Evolutionary conservation across 129 eudicot species (phyloP).

Genomic region (Flaveria bidentis): DNA sequence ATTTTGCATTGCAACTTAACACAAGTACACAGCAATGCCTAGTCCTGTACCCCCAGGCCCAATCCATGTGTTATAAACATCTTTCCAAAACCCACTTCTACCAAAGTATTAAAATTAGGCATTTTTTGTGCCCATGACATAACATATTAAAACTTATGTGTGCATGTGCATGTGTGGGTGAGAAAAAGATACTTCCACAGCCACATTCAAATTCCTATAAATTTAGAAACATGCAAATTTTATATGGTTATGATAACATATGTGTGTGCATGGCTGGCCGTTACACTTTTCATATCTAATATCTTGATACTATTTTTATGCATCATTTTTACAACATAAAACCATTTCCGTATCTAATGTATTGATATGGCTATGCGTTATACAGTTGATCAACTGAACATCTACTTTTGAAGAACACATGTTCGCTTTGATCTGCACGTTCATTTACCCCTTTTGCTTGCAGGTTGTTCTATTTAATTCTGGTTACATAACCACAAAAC

Average conservation of each 20-base stretch:
- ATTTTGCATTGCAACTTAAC: no score
- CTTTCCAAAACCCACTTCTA: neutral
- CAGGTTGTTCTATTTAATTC: neutral
- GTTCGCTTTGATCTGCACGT: neutral
- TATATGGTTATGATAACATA: neutral
- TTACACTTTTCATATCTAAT: neutral
- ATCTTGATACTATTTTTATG: neutral
- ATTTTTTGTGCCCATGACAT: neutral
- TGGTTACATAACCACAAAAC: no score
- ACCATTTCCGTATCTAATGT: neutral
- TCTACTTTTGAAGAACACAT: neutral
- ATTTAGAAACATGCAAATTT: neutral
- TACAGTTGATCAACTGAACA: neutral
- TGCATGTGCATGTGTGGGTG: neutral
- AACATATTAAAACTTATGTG: no score
- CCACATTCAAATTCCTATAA: neutral
- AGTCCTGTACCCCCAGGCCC: no score
- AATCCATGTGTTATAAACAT: no score
- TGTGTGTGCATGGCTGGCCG: neutral
- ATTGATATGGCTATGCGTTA: neutral
- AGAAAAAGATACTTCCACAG: neutral
- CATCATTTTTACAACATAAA: neutral
- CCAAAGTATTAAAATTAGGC: neutral
- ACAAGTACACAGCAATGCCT: no score
- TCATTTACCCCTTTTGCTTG: neutral